Base-by-base conservation (phyloP, 148 eudicot species). In the Cornus suecica region DNA sequence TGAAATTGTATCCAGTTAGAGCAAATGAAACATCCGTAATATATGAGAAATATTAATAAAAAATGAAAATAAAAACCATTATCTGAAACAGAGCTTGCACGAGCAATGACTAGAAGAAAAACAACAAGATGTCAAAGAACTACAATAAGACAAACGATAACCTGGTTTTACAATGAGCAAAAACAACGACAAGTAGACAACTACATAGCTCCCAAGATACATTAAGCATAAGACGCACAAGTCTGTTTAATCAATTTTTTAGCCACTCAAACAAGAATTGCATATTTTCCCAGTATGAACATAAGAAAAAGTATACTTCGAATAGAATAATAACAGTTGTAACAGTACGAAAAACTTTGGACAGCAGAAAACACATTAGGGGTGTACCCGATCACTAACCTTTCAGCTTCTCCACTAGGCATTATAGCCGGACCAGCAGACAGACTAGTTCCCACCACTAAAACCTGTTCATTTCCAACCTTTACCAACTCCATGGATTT, bases 401-500 rank as follows among this genome's bases (percentile, higher is more conserved):
- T 89, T 88, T 90, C 99, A 84, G 99, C 92, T 89, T 94, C 99
- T 54, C 99, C 99, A 87, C 83, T 92, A 56, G 97, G 84, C 99
- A 94, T 92, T 65, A 92, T 88, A 79, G 90, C 91, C 63, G 99
- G 97, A 78, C 99, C 99, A 74, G 85, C 65, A 71, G 96, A 94
- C 61, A 86, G 84, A 80, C 97, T 89, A 77, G 99, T 94, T 79
- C 99, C 99, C 68, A 92, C 86, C 80, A 94, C 90, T 88, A 94
- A 73, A 56, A 92, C 89, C 58, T 86, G 90, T 69, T 89, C 94
- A 77, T 82, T 84, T 76, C 96, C 96, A 75, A 83, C 94, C 84
- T 80, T 88, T 74, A 94, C 87, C 27, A 92, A 85, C 73, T 87
- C 96, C 97, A 94, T 94, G 78, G 91, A 85, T 80, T 90, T 94